Percentiles rank a stretch among this genome's conserved stretches.
Evolutionary conservation across 441 rosid genomes (phyloP).

Genomic region (Dalechampia spathulata): DNA sequence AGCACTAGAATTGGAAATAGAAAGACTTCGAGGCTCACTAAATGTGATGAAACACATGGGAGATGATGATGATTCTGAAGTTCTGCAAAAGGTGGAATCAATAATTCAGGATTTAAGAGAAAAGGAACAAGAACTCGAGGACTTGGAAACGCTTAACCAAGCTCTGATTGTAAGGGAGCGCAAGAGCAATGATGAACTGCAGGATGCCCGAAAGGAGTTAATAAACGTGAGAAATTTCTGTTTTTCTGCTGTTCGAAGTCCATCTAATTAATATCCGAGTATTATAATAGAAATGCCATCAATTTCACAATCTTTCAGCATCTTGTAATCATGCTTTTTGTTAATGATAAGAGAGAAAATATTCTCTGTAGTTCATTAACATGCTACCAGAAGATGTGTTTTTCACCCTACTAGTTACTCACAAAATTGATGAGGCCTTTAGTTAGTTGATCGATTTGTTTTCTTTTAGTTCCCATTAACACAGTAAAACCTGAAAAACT

Average conservation of each 20-base stretch:
- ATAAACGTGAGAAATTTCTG: constrained; percentile 46
- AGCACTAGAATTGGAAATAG: constrained; percentile 71
- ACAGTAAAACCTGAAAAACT: not conserved
- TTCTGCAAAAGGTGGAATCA: constrained; percentile 51
- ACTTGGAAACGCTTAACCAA: constrained; percentile 62
- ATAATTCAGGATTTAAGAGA: constrained; percentile 57
- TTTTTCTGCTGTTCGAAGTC: not conserved
- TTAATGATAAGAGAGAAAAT: not conserved
- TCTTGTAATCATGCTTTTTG: too few relatives aligned
- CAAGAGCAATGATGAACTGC: constrained; percentile 79
- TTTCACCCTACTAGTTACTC: too few relatives aligned
- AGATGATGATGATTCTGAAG: constrained; percentile 56
- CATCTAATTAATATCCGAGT: not conserved
- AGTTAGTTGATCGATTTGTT: too few relatives aligned
- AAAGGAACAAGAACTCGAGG: constrained; percentile 64
- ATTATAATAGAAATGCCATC: not conserved
- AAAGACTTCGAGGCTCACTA: constrained; percentile 49
- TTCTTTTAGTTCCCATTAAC: not conserved
- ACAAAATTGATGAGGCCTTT: too few relatives aligned
- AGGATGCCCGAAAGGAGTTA: constrained; percentile 81
- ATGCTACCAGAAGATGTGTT: too few relatives aligned
- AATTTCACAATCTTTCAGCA: constrained; percentile 3
- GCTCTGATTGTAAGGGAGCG: constrained; percentile 75
- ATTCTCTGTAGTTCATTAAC: not conserved
- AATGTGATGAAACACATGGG: constrained; percentile 66